A percentile compares a stretch with the other conserved stretches of the same genome.
phyloP scores from a whole-genome alignment of 208 protist genomes.

The Leishmania lainsoni region DNA sequence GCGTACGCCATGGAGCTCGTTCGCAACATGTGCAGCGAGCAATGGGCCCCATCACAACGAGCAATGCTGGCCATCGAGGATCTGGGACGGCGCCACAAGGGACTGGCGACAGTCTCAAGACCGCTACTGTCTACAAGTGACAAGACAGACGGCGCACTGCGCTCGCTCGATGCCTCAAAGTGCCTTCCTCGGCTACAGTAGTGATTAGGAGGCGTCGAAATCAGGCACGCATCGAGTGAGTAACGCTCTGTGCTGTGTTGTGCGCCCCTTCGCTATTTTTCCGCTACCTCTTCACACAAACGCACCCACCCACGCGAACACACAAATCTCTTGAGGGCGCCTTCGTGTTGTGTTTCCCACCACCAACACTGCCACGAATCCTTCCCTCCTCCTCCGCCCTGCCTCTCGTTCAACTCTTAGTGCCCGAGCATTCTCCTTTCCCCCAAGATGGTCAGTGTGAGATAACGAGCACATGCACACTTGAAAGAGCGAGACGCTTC shows the following conservation, averaged over 20 bases:
- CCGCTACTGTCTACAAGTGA: conserved; percentile 15
- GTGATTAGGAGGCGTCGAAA: not conserved
- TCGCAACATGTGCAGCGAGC: conserved; percentile 57
- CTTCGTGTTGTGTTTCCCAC: not conserved
- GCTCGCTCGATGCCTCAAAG: conserved; percentile 8
- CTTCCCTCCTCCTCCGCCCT: not conserved
- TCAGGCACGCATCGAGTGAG: not conserved
- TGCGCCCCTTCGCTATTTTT: not conserved
- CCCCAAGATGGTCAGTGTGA: not conserved
- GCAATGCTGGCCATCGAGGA: conserved; percentile 35
- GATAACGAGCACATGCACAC: not conserved
- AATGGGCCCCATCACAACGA: conserved; percentile 48
- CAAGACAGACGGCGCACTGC: not conserved
- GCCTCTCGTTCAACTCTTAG: not conserved
- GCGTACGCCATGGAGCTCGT: conserved; percentile 58
- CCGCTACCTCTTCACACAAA: not conserved
- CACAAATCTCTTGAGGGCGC: not conserved
- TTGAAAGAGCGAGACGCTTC: not conserved
- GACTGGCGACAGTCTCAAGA: conserved; percentile 11
- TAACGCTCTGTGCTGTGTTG: not conserved
- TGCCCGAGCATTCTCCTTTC: not conserved
- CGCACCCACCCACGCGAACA: not conserved
- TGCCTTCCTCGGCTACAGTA: not conserved
- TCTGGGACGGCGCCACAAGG: conserved; percentile 30
- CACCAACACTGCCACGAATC: no score